A percentile compares a stretch with the other conserved stretches of the same genome.
These are phyloP conservation scores for Vaccinium macrocarpon DNA, from an alignment of 148 eudicot genomes.

Conservation along the genomic window DNA sequence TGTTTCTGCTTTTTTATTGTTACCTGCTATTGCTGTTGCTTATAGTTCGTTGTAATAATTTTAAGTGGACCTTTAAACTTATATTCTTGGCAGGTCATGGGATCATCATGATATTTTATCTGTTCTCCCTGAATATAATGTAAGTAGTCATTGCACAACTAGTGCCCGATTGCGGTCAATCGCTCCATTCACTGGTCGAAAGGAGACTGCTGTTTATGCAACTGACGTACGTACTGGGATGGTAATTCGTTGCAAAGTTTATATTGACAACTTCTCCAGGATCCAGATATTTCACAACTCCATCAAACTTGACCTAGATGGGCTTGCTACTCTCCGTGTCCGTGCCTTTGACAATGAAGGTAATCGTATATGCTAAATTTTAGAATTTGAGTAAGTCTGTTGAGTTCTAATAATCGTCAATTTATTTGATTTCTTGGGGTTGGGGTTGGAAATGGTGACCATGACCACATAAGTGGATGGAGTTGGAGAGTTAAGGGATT, in stretches of 20 bases:
- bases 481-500: background rate
- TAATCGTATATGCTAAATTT: conserved; percentile 26
- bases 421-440: background rate
- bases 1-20: conserved; percentile 10
- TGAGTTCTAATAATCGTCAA: background rate
- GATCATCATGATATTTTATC: conserved; percentile 89
- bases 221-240: conserved; percentile 75
- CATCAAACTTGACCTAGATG: conserved; percentile 84
- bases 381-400: background rate
- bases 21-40: background rate
- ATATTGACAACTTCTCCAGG: conserved; percentile 76
- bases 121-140: conserved; percentile 75
- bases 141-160: conserved; percentile 73
- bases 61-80: conserved; percentile 9
- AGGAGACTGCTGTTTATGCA: conserved; percentile 94
- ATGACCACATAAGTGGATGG: background rate
- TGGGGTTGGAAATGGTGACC: background rate
- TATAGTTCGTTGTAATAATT: background rate
- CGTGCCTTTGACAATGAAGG: conserved; percentile 93
- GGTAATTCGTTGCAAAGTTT: conserved; percentile 83
- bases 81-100: conserved; percentile 69
- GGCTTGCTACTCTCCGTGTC: conserved; percentile 82
- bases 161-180: conserved; percentile 85
- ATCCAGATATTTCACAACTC: conserved; percentile 90
- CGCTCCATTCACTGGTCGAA: conserved; percentile 77